Evolutionary conservation across 2,329 filamentous ascomycete genomes (phyloP).

Genomic region (Colletotrichum musae): DNA sequence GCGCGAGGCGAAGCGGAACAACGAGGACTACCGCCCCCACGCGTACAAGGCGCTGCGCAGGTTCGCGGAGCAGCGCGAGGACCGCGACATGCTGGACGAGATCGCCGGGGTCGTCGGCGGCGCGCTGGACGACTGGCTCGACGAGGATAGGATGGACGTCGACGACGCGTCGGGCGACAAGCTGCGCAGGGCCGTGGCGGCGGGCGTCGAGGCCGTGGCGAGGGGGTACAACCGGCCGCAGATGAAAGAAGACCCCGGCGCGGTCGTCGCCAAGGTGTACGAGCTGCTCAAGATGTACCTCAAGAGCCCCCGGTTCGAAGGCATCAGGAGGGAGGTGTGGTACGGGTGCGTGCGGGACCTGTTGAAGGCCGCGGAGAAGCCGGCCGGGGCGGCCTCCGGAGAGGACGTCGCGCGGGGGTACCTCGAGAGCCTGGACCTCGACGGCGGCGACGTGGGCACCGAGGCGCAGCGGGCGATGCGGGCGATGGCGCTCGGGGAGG

Average conservation of each 20-base stretch:
- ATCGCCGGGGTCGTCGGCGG: slow-evolving; percentile 75
- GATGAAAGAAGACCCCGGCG: slow-evolving; percentile 54
- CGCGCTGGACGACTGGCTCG: slow-evolving; percentile 70
- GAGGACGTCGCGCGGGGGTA: slow-evolving; percentile 50
- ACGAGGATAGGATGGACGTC: slow-evolving; percentile 79
- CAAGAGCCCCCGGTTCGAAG: slow-evolving; percentile 53
- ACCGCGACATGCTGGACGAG: slow-evolving; percentile 79
- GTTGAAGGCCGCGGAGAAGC: slow-evolving; percentile 56
- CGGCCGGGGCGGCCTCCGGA: slow-evolving; percentile 40
- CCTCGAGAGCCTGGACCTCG: slow-evolving; percentile 63
- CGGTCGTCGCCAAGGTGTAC: slow-evolving; percentile 58
- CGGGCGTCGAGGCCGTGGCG: slow-evolving; percentile 66
- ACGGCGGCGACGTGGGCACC: slow-evolving; percentile 61
- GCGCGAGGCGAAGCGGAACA: slow-evolving; percentile 92
- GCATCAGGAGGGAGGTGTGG: slow-evolving; percentile 66
- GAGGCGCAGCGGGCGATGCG: slow-evolving; percentile 66
- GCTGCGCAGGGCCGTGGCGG: slow-evolving; percentile 61
- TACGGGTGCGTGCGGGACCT: slow-evolving; percentile 65
- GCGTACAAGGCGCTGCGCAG: slow-evolving; percentile 81
- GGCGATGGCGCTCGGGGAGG: slow-evolving; percentile 60
- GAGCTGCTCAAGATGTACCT: slow-evolving; percentile 59
- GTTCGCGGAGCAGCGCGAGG: slow-evolving; percentile 77
- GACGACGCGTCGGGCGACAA: slow-evolving; percentile 62
- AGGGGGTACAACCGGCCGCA: slow-evolving; percentile 62
- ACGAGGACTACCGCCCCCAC: slow-evolving; percentile 84